Base-by-base conservation (phyloP, 495 filamentous ascomycete genomes). In the Aspergillus leporis region DNA sequence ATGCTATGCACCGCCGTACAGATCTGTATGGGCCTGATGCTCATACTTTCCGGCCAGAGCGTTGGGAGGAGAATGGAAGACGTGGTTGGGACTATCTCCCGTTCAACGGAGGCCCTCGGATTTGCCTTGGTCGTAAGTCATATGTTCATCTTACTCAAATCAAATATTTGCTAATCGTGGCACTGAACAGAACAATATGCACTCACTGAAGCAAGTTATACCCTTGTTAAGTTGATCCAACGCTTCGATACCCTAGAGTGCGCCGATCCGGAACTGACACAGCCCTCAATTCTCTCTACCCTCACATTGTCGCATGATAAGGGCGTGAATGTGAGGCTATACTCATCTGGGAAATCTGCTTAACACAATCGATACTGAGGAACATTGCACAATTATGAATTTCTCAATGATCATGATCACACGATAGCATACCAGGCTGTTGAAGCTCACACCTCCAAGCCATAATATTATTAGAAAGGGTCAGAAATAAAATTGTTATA, bases 91-190 rank as follows among this genome's bases (percentile, higher is more conserved):
- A 88, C 53, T 93, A 88, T 72, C 75, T 93, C 12, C 88, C 89
- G 1, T 93, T 94, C 71, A 91, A 90, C 62, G 88, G 88, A 21
- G 90, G 92, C 0, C 90, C 91, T 38, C 79, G 93, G 38, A 93
- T 96, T 56, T 97, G 93, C 72, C 84, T 97, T 64, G 93, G 93
- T 10, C 92, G 89, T 83, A 78, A 85, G 81, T 89, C 30, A 23
- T 54, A 45, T 32, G 21, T 4, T 22, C 14, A n/a, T 31, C 18
- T 56, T 47, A 28, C 14, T 47, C 36, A 18, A 5, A 32, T 32
- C 7, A 32, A 16, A 0, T 7, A 30, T 16, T 0, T 9, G 14
- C 45, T 62, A 43, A 60, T 23, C 9, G 45, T 6, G 25, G 0
- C 14, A 47, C 23, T 22, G 55, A 36, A 46, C 48, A 85, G 81